Percentiles rank a stretch among this genome's conserved stretches.
Evolutionary conservation across 257 asterid genomes (phyloP).

Genomic region (Penstemon davidsonii): DNA sequence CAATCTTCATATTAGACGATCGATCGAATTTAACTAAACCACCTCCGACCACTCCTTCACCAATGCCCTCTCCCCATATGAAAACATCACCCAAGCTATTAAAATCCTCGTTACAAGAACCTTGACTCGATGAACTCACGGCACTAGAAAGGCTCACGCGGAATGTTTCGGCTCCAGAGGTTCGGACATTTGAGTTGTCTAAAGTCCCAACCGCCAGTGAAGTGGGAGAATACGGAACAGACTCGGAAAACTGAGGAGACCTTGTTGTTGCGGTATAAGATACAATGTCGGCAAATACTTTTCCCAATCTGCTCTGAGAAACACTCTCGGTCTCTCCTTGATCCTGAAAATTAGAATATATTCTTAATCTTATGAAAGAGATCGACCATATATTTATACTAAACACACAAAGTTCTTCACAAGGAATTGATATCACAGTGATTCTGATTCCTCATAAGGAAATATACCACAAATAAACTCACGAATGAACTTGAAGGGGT

Average conservation of each 20-base stretch:
- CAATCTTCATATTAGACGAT: constrained; percentile 33
- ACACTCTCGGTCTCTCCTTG: constrained; percentile 50
- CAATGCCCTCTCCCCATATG: constrained; percentile 86
- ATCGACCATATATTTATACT: too few species aligned
- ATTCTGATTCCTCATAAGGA: neutral
- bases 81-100: constrained; percentile 79
- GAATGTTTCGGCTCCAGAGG: constrained; percentile 56
- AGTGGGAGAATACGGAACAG: constrained; percentile 33
- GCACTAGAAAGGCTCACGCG: constrained; percentile 90
- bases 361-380: too few species aligned
- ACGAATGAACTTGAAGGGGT: constrained; percentile 50
- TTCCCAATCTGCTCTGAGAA: constrained; percentile 68
- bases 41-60: constrained; percentile 67
- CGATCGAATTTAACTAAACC: constrained; percentile 39
- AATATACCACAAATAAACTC: constrained; percentile 33
- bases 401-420: too few species aligned
- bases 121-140: constrained; percentile 88
- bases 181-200: constrained; percentile 51
- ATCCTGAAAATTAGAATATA: constrained; percentile 41
- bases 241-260: constrained; percentile 41
- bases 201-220: constrained; percentile 34
- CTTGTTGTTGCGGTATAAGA: constrained; percentile 61
- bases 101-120: constrained; percentile 75
- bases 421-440: too few species aligned
- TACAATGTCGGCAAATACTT: constrained; percentile 70